Evolutionary conservation across 139 green algal species (phyloP).

Genomic region (Mesostigma viride): DNA sequence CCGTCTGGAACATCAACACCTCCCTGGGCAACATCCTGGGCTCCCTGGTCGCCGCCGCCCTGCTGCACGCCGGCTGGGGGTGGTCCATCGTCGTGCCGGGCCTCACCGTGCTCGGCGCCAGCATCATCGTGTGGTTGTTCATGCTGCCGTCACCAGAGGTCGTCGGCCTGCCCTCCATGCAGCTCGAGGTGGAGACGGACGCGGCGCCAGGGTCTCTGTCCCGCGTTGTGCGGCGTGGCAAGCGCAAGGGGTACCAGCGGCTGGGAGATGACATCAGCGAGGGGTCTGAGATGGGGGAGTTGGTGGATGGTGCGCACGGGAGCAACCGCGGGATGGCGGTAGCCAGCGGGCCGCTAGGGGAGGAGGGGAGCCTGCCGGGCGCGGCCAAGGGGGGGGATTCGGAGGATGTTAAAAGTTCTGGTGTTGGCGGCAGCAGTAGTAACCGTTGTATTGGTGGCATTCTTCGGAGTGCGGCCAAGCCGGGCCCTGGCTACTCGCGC

Average conservation of each 20-base stretch:
- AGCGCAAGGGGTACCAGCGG: neutral
- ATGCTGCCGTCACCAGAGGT: conserved; percentile 72
- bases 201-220: neutral
- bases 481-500: too few relatives aligned
- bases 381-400: neutral
- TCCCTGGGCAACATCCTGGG: conserved; percentile 86
- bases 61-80: conserved; percentile 67
- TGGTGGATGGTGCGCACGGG: neutral
- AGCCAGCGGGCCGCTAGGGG: neutral
- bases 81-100: conserved; percentile 78
- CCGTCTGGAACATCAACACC: conserved; percentile 93
- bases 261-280: too few relatives aligned
- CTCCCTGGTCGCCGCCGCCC: conserved; percentile 59
- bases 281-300: neutral
- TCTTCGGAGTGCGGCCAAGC: too few relatives aligned
- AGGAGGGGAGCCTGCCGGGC: neutral
- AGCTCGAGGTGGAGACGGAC: too few relatives aligned
- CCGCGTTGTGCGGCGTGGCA: neutral
- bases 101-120: conserved; percentile 20
- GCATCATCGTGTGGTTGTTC: conserved; percentile 35
- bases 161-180: conserved; percentile 42
- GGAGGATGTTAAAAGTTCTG: too few relatives aligned
- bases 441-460: too few relatives aligned
- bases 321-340: neutral
- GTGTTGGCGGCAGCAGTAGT: too few relatives aligned